Evolutionary conservation across 495 filamentous ascomycete genomes (phyloP), one percentile per base, ranked within the genome.

Genomic region (Aspergillus baeticus): DNA sequence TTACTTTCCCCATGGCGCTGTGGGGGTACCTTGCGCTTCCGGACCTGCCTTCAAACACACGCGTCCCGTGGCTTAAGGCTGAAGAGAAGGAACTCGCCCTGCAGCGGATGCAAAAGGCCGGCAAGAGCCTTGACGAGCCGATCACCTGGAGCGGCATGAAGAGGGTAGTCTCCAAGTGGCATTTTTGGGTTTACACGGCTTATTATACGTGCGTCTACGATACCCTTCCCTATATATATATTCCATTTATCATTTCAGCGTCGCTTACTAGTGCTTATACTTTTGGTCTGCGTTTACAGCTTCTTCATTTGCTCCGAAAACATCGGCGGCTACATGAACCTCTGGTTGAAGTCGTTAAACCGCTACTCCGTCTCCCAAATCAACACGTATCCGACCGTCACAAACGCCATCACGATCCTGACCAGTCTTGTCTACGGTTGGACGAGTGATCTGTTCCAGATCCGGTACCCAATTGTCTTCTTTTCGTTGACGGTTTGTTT

Each of bases 1-100:
- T 78, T 53, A 80, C 76, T 57, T 56, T 81, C 33, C 75, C 76
- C 7, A 59, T 77, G 34, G 76, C 73, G 2, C 62, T 79, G 2
- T 48, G 71, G 8, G 74, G 76, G 3, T 75, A 69, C 51, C 66
- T 67, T 58, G 47, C 68, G 21, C 57, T 70, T 8, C 67, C 67
- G 14, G 43, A 46, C 15, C 23, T 46, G 20, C 43, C 43, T 10
- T 3, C 8, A 2, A 31, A 46, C 23, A 46, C 22, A 22, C 43
- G 43, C 3, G 43, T 46, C 2, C 1, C 4, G 5, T 46, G 43
- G 43, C 22, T 46, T 14, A 29, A 31, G 6, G 5, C 43, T 29
- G 22, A 29, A n/a, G 43, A 46, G 37, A 46, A 46, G 22, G 43
- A 33, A 31, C 7, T 46, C 2, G 43, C 22, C 1, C 13, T 6